Conservation (phyloP, 768 basidiomycete species). For the Mycena haematopus region DNA sequence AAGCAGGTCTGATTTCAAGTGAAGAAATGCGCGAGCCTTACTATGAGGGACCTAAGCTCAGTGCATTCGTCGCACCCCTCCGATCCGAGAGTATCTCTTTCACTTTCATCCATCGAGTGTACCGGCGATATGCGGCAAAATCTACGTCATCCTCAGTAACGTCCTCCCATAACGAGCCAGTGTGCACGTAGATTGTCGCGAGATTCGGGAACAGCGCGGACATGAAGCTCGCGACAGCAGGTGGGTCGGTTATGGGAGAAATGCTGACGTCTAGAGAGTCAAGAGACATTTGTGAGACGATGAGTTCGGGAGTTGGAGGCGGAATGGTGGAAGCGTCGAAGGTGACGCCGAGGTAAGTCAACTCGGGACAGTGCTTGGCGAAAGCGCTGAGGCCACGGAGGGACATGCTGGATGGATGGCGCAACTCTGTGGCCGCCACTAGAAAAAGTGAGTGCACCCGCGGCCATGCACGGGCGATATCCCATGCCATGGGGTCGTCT, state of each 20-base stretch:
- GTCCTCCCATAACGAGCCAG: too few species aligned
- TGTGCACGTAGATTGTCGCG: not conserved
- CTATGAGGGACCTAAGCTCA: too few species aligned
- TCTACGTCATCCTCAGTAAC: too few species aligned
- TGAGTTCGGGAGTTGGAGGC: not conserved
- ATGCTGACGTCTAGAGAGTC: not conserved
- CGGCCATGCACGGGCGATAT: conserved; percentile 9
- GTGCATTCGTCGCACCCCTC: too few species aligned
- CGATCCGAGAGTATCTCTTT: too few species aligned
- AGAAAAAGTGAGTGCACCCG: not conserved
- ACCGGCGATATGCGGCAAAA: too few species aligned
- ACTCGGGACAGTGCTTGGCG: not conserved
- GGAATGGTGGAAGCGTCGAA: not conserved
- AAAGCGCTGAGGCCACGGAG: not conserved
- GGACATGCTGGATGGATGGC: not conserved
- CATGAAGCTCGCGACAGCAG: not conserved
- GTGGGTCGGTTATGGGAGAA: not conserved
- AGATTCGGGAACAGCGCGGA: not conserved
- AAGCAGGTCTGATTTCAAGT: too few species aligned
- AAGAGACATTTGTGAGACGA: not conserved
- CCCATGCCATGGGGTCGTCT: not conserved
- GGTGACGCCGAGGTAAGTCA: not conserved
- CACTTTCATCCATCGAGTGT: too few species aligned
- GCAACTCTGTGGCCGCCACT: not conserved
- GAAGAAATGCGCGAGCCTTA: too few species aligned